A percentile compares a stretch with the other conserved stretches of the same genome.
Conservation (phyloP, 2,329 filamentous ascomycete genomes). For the Beauveria medogensis region DNA sequence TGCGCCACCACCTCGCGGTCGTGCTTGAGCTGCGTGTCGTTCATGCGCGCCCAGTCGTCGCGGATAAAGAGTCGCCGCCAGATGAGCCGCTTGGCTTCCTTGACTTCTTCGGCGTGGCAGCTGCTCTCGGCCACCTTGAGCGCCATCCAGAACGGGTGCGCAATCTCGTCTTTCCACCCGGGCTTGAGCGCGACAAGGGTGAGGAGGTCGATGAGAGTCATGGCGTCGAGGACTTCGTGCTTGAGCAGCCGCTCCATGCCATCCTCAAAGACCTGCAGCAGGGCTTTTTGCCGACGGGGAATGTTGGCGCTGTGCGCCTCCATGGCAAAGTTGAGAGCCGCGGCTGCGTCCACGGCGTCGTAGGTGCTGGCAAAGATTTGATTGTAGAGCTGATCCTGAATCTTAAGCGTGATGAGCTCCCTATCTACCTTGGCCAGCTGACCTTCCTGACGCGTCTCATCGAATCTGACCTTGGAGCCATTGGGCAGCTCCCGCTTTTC, state of each 20-base stretch:
- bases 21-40: slow-evolving; percentile 66
- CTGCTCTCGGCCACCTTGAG: slow-evolving; percentile 52
- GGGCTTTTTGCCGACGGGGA: slow-evolving; percentile 52
- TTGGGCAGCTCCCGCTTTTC: slow-evolving; percentile 22
- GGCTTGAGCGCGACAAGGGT: slow-evolving; percentile 57
- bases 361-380: slow-evolving; percentile 60
- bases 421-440: slow-evolving; percentile 48
- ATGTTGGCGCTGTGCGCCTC: slow-evolving; percentile 53
- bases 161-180: slow-evolving; percentile 42
- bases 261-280: slow-evolving; percentile 64
- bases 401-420: slow-evolving; percentile 59
- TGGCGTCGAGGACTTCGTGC: slow-evolving; percentile 61
- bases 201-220: slow-evolving; percentile 63
- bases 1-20: slow-evolving; percentile 59
- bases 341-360: slow-evolving; percentile 69
- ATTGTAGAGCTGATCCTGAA: slow-evolving; percentile 74
- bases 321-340: slow-evolving; percentile 68
- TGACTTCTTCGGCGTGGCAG: slow-evolving; percentile 47
- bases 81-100: slow-evolving; percentile 54
- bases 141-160: slow-evolving; percentile 67
- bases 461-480: slow-evolving; percentile 29
- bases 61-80: slow-evolving; percentile 82
- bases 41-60: slow-evolving; percentile 77
- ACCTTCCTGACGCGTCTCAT: slow-evolving; percentile 31
- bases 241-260: slow-evolving; percentile 62